phyloP scores from a whole-genome alignment of 257 asterid species.

The Penstemon newberryi region DNA sequence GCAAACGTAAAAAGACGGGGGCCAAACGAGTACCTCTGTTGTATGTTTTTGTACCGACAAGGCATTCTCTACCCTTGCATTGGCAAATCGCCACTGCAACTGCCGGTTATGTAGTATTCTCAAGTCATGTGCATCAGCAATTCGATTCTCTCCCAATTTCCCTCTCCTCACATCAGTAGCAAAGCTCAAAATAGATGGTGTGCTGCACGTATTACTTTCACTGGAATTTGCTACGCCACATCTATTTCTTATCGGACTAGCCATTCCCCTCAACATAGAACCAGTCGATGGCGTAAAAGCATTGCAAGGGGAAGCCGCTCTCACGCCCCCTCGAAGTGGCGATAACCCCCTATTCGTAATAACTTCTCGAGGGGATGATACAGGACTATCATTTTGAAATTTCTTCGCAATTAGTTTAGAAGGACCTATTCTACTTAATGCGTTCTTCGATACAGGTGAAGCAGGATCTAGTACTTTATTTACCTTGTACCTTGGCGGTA shows the following conservation, averaged over 20 bases:
- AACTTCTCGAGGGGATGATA: slow-evolving; percentile 50
- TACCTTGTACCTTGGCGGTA: slow-evolving; percentile 59
- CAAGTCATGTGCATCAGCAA: slow-evolving; percentile 74
- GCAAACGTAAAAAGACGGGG: not conserved
- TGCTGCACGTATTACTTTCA: slow-evolving; percentile 40
- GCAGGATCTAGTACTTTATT: slow-evolving; percentile 43
- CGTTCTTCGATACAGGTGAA: slow-evolving; percentile 47
- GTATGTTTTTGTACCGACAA: slow-evolving; percentile 49
- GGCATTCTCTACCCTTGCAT: slow-evolving; percentile 65
- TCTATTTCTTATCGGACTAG: slow-evolving; percentile 65
- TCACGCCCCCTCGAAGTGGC: slow-evolving; percentile 60
- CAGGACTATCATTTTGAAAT: slow-evolving; percentile 41
- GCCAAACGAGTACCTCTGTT: slow-evolving; percentile 61
- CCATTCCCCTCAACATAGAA: slow-evolving; percentile 51
- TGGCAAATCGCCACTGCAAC: slow-evolving; percentile 78
- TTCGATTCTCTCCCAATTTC: slow-evolving; percentile 60
- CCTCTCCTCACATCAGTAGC: slow-evolving; percentile 71
- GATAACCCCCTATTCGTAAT: slow-evolving; percentile 52
- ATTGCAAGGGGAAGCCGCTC: slow-evolving; percentile 75
- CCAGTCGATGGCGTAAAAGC: slow-evolving; percentile 36
- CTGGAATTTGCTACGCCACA: slow-evolving; percentile 38
- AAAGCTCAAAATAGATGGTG: slow-evolving; percentile 59
- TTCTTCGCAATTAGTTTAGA: slow-evolving; percentile 49
- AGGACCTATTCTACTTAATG: slow-evolving; percentile 33
- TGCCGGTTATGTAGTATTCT: slow-evolving; percentile 64